A percentile compares a stretch with the other conserved stretches of the same genome.
Evolutionary conservation across 495 filamentous ascomycete species (phyloP).

Genomic region (Elasticomyces elasticus): DNA sequence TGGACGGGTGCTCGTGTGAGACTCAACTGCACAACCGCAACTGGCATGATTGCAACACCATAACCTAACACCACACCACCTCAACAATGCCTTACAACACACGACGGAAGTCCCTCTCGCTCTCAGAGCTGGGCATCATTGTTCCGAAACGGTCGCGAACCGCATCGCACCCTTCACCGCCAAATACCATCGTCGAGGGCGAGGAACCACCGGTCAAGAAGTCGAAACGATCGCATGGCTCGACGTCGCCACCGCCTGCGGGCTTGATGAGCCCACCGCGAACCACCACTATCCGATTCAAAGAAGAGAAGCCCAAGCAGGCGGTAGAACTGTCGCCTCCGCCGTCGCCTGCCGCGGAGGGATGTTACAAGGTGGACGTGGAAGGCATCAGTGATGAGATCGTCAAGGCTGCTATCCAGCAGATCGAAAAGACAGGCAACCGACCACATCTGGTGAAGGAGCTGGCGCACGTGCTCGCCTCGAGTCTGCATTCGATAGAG

Average conservation of each 20-base stretch:
- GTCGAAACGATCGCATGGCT: conserved; percentile 70
- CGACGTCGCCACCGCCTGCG: conserved; percentile 26
- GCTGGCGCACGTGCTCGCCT: conserved; percentile 69
- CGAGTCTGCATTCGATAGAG: conserved; percentile 71
- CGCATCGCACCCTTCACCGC: conserved; percentile 49
- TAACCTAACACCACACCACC: background rate
- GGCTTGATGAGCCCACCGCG: conserved; percentile 37
- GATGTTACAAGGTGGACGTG: conserved; percentile 60
- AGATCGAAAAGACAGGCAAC: conserved; percentile 86
- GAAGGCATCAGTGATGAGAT: conserved; percentile 91
- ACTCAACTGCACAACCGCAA: background rate
- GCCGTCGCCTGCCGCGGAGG: conserved; percentile 57
- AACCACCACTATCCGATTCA: conserved; percentile 30
- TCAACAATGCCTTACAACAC: conserved; percentile 86
- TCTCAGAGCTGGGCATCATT: conserved; percentile 87
- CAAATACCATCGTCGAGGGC: conserved; percentile 44
- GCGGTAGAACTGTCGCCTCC: conserved; percentile 71
- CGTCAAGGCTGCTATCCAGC: conserved; percentile 81
- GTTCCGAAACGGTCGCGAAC: conserved; percentile 65
- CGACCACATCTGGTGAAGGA: conserved; percentile 91
- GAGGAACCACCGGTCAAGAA: conserved; percentile 64
- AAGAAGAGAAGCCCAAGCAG: conserved; percentile 39
- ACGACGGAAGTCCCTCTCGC: conserved; percentile 88
- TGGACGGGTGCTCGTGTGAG: background rate
- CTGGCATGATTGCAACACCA: background rate